Base-by-base conservation (phyloP, 2,329 filamentous ascomycete species). In the Dryadomyces quercivorus region DNA sequence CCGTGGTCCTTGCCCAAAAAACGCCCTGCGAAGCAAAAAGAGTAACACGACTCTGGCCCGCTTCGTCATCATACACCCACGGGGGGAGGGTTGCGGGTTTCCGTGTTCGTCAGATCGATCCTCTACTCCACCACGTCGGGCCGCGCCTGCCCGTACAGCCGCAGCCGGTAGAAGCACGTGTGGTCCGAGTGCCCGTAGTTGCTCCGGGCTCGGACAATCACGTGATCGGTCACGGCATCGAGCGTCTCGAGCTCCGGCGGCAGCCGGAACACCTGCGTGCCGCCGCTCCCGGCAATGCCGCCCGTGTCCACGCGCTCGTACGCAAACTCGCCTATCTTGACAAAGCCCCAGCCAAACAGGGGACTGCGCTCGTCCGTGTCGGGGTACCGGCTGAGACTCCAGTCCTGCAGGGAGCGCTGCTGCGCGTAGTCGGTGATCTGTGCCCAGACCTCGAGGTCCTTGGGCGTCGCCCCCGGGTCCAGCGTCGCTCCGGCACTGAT, bases 371-470 rank as follows among this genome's bases (percentile, higher is more conserved):
- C 40, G 52, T 62, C 53, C 22, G 61, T 61, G 15, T 65, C 62
- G 0, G 72, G 69, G 52, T 74, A 75, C 43, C 74, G 68, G 2
- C 62, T 63, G 9, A 64, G 62, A 16, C 73, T 70, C 61, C 76
- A 80, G 57, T 72, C 67, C 20, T 63, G 55, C 51, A 62, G 56
- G 12, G 61, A 1, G 75, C 65, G 26, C 69, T 68, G 26, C 69
- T 62, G 38, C 69, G 59, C 63, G 22, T 67, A 50, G 48, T 82
- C 74, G 18, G 74, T 70, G 56, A 84, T 76, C 43, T 75, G 72
- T 5, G 76, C 82, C 75, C 85, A 88, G 9, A 92, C 65, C 64
- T 92, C 86, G 55, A 92, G 78, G 2, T 84, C 73, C 52, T 71
- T 75, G 0, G 88, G 88, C 36, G 82, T 81, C 1, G 82, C 71